Base-by-base conservation (phyloP, 352 stramenopile genomes). In the Phytophthora quininea region DNA sequence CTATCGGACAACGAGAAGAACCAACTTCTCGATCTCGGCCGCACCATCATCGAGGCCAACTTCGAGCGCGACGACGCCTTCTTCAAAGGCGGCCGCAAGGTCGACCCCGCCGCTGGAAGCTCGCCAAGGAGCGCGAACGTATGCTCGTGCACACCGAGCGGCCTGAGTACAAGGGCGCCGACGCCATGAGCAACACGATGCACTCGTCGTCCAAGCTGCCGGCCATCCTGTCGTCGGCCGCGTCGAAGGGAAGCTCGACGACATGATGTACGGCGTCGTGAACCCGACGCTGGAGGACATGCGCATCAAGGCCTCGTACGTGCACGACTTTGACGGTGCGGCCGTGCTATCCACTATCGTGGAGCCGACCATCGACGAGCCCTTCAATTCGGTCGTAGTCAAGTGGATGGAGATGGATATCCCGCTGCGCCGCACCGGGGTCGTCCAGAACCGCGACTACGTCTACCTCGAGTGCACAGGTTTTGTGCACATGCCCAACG, bases 371-470 rank as follows among this genome's bases (percentile, higher is more conserved):
- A 46, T 62, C 4, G 62, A 75, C 12, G 64, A 67, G n/a, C 73
- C 73, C 0, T 76, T 77, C 61, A 73, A 40, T 14, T 77, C 69
- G 8, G 67, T 82, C 24, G 60, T 76, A 4, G 55, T 82, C 47
- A 82, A 82, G 64, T 82, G 74, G 74, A 74, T 74, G 53, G 69
- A 78, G 67, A 71, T 78, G 62, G 71, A 78, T 70, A 73, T 78
- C 67, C 69, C 69, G 30, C 54, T 77, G 52, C 70, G 66, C 29
- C 47, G 52, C 8, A 77, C 70, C 8, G 65, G 64, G 12, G 54
- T 89, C 38, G 54, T 80, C 9, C 78, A 81, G 73, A 89, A 87
- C 62, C 75, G 77, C 8, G 82, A 91, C 66, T 82, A 87, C 60
- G 82, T 91, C 7, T 81, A 84, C 43, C 48, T 91, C 12, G 80